Evolutionary conservation across 73 alveolate species (phyloP).

Genomic region (Symbiodinium pilosum): DNA sequence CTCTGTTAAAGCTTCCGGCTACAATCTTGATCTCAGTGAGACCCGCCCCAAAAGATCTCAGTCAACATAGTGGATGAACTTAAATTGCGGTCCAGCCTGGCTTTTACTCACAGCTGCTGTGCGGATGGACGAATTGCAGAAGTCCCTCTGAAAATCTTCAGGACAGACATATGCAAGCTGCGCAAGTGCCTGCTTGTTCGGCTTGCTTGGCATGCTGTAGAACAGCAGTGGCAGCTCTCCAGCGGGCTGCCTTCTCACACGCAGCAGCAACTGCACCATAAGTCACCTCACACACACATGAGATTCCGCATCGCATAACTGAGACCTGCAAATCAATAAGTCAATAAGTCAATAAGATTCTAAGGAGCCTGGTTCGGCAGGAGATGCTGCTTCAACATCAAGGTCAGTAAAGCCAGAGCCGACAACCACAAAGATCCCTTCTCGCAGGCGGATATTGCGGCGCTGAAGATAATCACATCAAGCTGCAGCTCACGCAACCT

Average conservation of each 20-base stretch:
- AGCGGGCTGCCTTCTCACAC: slow-evolving; percentile 47
- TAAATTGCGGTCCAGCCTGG: no score
- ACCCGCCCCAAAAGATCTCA: no score
- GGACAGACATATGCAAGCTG: no score
- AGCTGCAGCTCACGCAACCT: background rate
- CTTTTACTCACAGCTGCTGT: no score
- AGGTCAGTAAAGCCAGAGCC: slow-evolving; percentile 9
- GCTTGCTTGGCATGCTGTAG: background rate
- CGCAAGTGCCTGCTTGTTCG: background rate
- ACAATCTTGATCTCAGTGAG: no score
- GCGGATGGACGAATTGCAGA: no score
- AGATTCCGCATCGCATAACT: background rate
- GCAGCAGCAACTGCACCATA: slow-evolving; percentile 55
- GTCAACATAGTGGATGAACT: no score
- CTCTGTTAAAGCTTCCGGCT: no score
- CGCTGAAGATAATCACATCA: slow-evolving; percentile 69
- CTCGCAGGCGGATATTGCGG: slow-evolving; percentile 56
- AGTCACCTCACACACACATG: slow-evolving; percentile 9
- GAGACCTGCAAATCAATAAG: background rate
- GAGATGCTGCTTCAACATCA: slow-evolving; percentile 14
- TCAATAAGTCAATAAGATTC: background rate
- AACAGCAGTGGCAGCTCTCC: slow-evolving; percentile 4
- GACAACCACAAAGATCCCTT: slow-evolving; percentile 30
- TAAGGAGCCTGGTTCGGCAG: slow-evolving; percentile 25
- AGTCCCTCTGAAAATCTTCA: no score